These are phyloP conservation scores for Phaseolus lunatus DNA, from an alignment of 306 rosid species.

Conservation along the genomic window DNA sequence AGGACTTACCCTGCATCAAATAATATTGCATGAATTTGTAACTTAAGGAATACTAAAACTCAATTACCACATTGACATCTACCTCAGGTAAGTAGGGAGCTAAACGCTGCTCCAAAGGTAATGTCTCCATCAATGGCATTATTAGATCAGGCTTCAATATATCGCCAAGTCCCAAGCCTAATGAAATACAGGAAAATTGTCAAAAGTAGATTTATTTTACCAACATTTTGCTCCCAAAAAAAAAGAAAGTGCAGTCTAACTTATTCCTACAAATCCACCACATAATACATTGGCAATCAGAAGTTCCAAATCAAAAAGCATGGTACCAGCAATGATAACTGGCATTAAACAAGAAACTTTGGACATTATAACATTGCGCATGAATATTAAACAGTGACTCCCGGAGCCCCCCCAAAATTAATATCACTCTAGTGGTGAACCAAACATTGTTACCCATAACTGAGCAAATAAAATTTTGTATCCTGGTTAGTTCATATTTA, in stretches of 20 bases:
- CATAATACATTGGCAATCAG: not conserved
- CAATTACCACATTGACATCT: constrained; percentile 41
- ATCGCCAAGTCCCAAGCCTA: constrained; percentile 90
- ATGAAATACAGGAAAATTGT: constrained; percentile 35
- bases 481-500: not conserved
- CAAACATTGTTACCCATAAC: constrained; percentile 5
- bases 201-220: constrained; percentile 9
- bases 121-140: constrained; percentile 82
- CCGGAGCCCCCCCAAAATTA: not conserved
- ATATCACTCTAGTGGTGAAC: constrained; percentile 10
- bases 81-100: constrained; percentile 93
- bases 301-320: constrained; percentile 28
- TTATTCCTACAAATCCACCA: constrained; percentile 14
- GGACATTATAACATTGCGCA: not conserved
- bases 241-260: not conserved
- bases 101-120: constrained; percentile 77
- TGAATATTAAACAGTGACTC: not conserved
- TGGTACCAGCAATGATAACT: constrained; percentile 3
- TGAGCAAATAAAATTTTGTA: not conserved
- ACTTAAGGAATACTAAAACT: constrained; percentile 10
- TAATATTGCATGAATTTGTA: constrained; percentile 25
- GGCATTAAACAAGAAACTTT: constrained; percentile 25
- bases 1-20: constrained; percentile 79
- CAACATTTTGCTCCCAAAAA: not conserved
- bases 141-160: constrained; percentile 87